A percentile compares a stretch with the other conserved stretches of the same genome.
Conservation (phyloP, 768 basidiomycete species). For the Epithele typhae region DNA sequence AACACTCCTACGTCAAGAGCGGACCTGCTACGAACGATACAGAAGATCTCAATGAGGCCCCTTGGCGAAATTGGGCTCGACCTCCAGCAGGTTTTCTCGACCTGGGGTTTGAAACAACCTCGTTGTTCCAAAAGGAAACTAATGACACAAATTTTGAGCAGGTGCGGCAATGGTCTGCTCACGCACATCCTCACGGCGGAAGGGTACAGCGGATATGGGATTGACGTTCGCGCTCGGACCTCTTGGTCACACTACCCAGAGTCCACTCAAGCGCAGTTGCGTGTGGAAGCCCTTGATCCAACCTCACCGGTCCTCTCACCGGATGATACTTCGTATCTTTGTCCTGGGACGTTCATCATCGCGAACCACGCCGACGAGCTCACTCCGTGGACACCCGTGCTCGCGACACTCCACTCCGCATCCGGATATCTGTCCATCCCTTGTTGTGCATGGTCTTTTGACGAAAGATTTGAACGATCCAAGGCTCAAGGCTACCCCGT, state of each 20-base stretch:
- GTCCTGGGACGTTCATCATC: constrained; percentile 66
- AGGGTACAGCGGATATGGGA: constrained; percentile 80
- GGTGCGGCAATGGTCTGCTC: constrained; percentile 90
- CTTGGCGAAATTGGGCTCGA: constrained; percentile 73
- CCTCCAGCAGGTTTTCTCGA: constrained; percentile 87
- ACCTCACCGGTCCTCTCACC: constrained; percentile 16
- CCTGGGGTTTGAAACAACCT: constrained; percentile 73
- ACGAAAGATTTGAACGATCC: constrained; percentile 56
- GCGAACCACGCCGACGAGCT: constrained; percentile 97
- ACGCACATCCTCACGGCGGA: constrained; percentile 82
- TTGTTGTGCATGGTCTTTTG: constrained; percentile 86
- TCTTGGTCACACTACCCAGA: constrained; percentile 82
- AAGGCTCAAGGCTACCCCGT: constrained; percentile 25
- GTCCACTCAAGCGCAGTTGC: constrained; percentile 54
- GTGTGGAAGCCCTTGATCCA: constrained; percentile 72
- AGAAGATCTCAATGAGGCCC: constrained; percentile 25
- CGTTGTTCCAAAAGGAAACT: no score
- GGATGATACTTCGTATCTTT: constrained; percentile 27
- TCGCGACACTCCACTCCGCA: constrained; percentile 57
- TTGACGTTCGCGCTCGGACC: constrained; percentile 80
- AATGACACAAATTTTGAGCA: no score
- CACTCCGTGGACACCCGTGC: constrained; percentile 89
- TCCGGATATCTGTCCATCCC: constrained; percentile 82
- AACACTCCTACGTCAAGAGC: constrained; percentile 34
- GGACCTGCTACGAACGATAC: not conserved